A percentile compares a stretch with the other conserved stretches of the same genome.
Evolutionary conservation across 768 basidiomycete species (phyloP).

Genomic region (Russula compacta): DNA sequence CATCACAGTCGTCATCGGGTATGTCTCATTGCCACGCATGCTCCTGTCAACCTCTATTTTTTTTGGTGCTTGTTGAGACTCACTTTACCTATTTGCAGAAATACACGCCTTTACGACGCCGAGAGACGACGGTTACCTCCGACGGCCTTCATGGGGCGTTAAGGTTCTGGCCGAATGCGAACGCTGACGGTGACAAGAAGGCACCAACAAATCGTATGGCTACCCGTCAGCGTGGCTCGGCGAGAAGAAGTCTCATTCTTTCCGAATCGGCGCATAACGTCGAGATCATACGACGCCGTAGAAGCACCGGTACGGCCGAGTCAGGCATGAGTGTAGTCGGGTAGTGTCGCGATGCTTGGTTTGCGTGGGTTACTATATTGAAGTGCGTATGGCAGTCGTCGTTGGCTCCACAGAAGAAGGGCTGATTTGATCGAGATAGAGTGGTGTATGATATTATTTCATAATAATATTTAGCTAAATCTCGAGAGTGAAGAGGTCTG

Average conservation of each 20-base stretch:
- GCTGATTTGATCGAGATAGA: not conserved
- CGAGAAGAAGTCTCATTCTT: constrained; percentile 10
- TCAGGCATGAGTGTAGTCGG: constrained; percentile 8
- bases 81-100: constrained; percentile 23
- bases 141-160: constrained; percentile 34
- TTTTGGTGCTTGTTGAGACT: constrained; percentile 8
- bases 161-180: constrained; percentile 20
- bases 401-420: not conserved
- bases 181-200: constrained; percentile 4
- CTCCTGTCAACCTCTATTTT: not conserved
- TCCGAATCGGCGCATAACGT: constrained; percentile 24
- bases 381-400: not conserved
- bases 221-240: constrained; percentile 10
- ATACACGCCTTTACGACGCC: constrained; percentile 31
- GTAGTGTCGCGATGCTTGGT: constrained; percentile 2
- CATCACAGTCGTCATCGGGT: constrained; percentile 6
- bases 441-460: not conserved
- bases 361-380: not conserved
- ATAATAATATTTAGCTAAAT: not conserved
- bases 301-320: constrained; percentile 16
- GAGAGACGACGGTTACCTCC: constrained; percentile 40
- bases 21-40: constrained; percentile 1
- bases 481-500: not conserved
- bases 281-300: constrained; percentile 17
- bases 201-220: not conserved